Base-by-base conservation (phyloP, 2,329 filamentous ascomycete genomes). In the Microsporum canis region DNA sequence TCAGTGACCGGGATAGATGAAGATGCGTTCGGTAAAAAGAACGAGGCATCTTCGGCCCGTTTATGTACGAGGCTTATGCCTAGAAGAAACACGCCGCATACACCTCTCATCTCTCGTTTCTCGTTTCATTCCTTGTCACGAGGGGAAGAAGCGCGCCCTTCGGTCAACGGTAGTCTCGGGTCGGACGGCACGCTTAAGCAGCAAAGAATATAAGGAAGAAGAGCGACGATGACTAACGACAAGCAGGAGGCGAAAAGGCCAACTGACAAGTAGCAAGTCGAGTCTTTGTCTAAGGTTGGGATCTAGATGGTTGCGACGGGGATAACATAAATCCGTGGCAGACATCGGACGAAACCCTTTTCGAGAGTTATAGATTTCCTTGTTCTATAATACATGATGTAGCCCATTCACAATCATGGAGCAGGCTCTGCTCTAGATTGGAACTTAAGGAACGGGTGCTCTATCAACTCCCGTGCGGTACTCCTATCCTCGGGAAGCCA, bases 401-500 rank as follows among this genome's bases (percentile, higher is more conserved):
- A 23, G 17, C 17, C 17, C 17, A 23, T 23, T 23, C 17, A 23
- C 17, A 23, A 23, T 23, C 17, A 23, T 23, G 17, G 17, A 23
- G 17, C 17, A 23, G 17, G 17, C 17, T 23, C 17, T 23, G 17
- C 17, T 23, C 17, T 23, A 23, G 17, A 23, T 23, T 23, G 17
- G 17, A 47, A 23, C 23, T 38, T 60, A 27, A 45, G 33, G 43
- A 70, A 73, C 3, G 68, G 66, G 61, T 74, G 68, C 6, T 68
- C 60, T 2, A 70, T 55, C 14, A 73, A 63, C 61, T 74, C 66
- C 58, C 65, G 66, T 8, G 72, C 70, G 1, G 68, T 66, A 33
- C 61, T 63, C 34, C 71, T 63, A 17, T 73, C 65, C 59, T 72
- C 69, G 3, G 71, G 69, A 5, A 64, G 49, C 72, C 71, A 74